phyloP scores from a whole-genome alignment of 257 asterid species.

The Cinchona pubescens region DNA sequence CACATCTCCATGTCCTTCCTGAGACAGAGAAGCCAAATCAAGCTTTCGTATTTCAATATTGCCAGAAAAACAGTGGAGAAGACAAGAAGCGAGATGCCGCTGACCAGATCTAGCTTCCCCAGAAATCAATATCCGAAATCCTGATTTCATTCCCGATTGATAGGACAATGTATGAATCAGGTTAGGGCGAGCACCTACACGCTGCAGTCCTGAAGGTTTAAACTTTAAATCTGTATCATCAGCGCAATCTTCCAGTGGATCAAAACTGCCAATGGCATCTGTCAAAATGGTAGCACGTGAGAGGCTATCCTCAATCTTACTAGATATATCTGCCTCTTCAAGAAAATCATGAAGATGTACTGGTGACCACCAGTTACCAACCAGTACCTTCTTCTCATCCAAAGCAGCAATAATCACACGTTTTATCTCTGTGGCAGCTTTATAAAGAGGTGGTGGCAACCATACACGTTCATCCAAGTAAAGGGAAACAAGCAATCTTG shows the following conservation, averaged over 20 bases:
- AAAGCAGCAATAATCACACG: conserved; percentile 52
- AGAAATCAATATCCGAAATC: conserved; percentile 76
- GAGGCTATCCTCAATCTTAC: conserved; percentile 65
- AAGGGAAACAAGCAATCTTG: conserved; percentile 58
- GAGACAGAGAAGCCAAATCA: conserved; percentile 85
- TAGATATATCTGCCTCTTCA: conserved; percentile 48
- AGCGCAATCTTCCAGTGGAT: conserved; percentile 31
- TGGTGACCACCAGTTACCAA: conserved; percentile 80
- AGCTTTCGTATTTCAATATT: conserved; percentile 74
- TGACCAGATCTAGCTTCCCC: conserved; percentile 88
- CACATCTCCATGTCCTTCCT: conserved; percentile 95
- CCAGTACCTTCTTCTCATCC: conserved; percentile 38
- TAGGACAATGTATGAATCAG: conserved; percentile 36
- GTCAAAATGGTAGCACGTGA: conserved; percentile 42
- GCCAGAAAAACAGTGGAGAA: conserved; percentile 87
- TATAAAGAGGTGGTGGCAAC: conserved; percentile 69
- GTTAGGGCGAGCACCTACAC: conserved; percentile 46
- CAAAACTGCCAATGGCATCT: conserved; percentile 38
- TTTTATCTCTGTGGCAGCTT: conserved; percentile 63
- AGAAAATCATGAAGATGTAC: conserved; percentile 63
- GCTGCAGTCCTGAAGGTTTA: conserved; percentile 49
- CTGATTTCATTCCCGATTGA: conserved; percentile 48
- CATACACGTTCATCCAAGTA: conserved; percentile 70
- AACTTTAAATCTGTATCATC: conserved; percentile 38
- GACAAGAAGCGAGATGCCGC: conserved; percentile 91